Conservation (phyloP, 176 grass and related monocot genomes). For the Eleusine indica region DNA sequence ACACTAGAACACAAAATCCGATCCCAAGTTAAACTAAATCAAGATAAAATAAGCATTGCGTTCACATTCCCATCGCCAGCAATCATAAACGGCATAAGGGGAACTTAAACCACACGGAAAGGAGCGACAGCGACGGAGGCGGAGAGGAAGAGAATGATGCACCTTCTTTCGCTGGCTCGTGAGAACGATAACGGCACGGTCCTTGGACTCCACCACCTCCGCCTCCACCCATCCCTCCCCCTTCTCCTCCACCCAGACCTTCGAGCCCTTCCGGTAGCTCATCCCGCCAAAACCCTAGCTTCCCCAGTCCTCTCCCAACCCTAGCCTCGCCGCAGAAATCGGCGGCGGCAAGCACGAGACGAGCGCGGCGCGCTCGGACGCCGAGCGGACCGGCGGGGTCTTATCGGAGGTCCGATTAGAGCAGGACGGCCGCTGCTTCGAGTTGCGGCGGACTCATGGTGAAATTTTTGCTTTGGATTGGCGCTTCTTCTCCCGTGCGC, state of each 20-base stretch:
- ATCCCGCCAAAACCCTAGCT: constrained; percentile 66
- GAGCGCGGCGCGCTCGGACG: background rate
- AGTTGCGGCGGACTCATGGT: constrained; percentile 41
- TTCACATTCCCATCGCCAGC: background rate
- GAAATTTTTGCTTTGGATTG: constrained; percentile 59
- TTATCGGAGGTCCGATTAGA: constrained; percentile 45
- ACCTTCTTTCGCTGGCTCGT: constrained; percentile 82
- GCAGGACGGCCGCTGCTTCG: constrained; percentile 22
- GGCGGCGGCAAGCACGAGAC: constrained; percentile 35
- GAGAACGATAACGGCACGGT: constrained; percentile 54
- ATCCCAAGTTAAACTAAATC: background rate
- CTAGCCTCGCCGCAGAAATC: constrained; percentile 16
- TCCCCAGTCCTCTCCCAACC: constrained; percentile 20
- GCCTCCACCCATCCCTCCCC: constrained; percentile 88
- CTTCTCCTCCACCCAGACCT: constrained; percentile 94
- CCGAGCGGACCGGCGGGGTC: background rate
- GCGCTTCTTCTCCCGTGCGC: constrained; percentile 60
- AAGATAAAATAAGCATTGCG: background rate
- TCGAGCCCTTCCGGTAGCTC: constrained; percentile 91
- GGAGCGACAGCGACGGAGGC: constrained; percentile 28
- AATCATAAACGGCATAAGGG: constrained; percentile 12
- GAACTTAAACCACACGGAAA: constrained; percentile 52
- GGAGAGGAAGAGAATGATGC: background rate
- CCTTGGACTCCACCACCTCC: constrained; percentile 69
- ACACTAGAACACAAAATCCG: background rate